phyloP scores from a whole-genome alignment of 2,329 filamentous ascomycete species.

The Penicillium janthinellum region DNA sequence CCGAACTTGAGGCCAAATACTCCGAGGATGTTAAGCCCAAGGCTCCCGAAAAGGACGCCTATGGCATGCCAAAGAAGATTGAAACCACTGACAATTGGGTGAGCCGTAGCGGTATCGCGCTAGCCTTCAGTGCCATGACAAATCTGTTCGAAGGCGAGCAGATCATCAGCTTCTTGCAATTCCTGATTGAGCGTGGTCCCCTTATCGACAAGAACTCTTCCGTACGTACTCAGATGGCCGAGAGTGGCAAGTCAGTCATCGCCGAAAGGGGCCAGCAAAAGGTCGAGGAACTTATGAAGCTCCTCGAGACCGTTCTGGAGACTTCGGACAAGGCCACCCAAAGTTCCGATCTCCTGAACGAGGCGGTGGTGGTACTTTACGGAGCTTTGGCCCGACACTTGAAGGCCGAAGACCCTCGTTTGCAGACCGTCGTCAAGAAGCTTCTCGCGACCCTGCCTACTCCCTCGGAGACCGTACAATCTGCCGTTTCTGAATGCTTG shows the following conservation, averaged over 20 bases:
- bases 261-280: conserved; percentile 77
- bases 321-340: conserved; percentile 79
- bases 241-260: conserved; percentile 81
- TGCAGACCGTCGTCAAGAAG: conserved; percentile 84
- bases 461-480: conserved; percentile 95
- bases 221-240: conserved; percentile 88
- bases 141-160: conserved; percentile 67
- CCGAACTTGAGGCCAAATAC: conserved; percentile 71
- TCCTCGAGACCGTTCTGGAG: conserved; percentile 87
- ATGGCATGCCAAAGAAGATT: conserved; percentile 89
- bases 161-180: conserved; percentile 77
- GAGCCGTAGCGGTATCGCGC: conserved; percentile 81
- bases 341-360: conserved; percentile 85
- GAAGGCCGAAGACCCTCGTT: conserved; percentile 77
- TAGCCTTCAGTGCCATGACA: conserved; percentile 82
- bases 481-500: conserved; percentile 90
- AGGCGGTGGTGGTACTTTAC: conserved; percentile 97
- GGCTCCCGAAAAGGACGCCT: conserved; percentile 83
- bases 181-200: conserved; percentile 82
- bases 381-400: conserved; percentile 90
- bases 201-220: conserved; percentile 77
- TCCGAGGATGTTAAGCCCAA: conserved; percentile 77
- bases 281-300: conserved; percentile 86
- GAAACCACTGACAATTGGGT: conserved; percentile 91
- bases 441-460: conserved; percentile 86